Evolutionary conservation across 2,329 filamentous ascomycete genomes (phyloP), one percentile per base, ranked within the genome.

Genomic region (Colletotrichum salicis): DNA sequence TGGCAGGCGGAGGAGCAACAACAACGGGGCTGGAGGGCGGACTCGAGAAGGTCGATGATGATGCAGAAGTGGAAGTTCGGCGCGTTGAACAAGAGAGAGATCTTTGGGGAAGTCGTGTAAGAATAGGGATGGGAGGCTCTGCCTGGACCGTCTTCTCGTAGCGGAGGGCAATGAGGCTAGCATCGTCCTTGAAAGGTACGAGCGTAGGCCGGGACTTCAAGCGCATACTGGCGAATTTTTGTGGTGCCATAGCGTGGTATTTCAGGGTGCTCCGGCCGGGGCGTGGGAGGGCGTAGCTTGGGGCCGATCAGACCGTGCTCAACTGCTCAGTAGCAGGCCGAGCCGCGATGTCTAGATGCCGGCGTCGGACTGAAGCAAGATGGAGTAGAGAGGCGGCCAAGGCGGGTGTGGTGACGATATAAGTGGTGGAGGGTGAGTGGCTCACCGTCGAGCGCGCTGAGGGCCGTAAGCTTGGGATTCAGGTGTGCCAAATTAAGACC

Each of bases 141-240:
- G 87, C 87, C 75, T 87, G 85, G 62, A 86, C 81, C 45, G 88
- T 89, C 79, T 91, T 86, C 77, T 92, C 90, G 81, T 92, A 91
- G 70, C 88, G 87, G 67, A 91, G 77, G 59, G 85, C 86, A 70
- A 91, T 84, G 75, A 91, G 79, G 74, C 79, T 81, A 54, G 83
- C 80, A 75, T 88, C 87, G 76, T 87, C 85, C 71, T 84, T 82
- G 76, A 88, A 84, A 80, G 76, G 67, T 74, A 74, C 76, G 72
- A 80, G 77, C 69, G 79, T 74, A 24, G 84, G 78, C 73, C 81
- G 80, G 74, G 78, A 80, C 76, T 79, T 85, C 74, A 82, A 79
- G 75, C 86, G 84, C 77, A 84, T 78, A 75, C 82, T 86, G 70
- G 81, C 77, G 74, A 84, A 81, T 74, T 81, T 84, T 59, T 81